Base-by-base conservation (phyloP, 2,329 filamentous ascomycete genomes). In the Ophiostoma ulmi region DNA sequence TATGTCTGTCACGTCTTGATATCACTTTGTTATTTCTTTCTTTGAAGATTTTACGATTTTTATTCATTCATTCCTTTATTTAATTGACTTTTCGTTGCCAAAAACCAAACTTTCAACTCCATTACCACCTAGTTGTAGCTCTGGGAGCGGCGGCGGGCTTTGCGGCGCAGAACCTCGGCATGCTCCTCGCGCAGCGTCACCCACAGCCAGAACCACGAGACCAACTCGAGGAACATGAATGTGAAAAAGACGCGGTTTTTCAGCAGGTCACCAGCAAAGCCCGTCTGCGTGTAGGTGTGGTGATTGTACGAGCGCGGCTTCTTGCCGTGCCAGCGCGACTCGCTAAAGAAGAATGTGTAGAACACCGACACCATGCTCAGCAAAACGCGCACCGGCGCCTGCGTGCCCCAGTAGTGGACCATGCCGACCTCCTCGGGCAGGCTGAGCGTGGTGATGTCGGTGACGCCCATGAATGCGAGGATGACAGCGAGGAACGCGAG, bases 161-260 rank as follows among this genome's bases (percentile, higher is more conserved):
- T 81, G 73, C 79, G 80, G 8, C 76, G 76, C 11, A 82, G 71
- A 2, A 86, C 76, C 26, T 78, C 80, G 5, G 76, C 74, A n/a
- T 81, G 77, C 81, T 93, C 90, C 76, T 93, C 90, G 69, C 87
- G 83, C 75, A 93, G 78, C 5, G 87, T 90, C 39, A 90, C 84
- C 84, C 88, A 92, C 35, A 87, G 88, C 93, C 93, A 97, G 79
- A 97, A 93, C 92, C 93, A 97, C 73, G 86, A 86, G 74, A 92
- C 83, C 78, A 92, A 87, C 82, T 97, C 94, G 77, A 97, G 77
- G 76, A 97, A 95, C 10, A 88, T 88, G 80, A 93, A 95, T 0
- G 91, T 89, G 78, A 97, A 96, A 58, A 97, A 87, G 58, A 97
- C 82, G 68, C 92, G 87, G 78, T 96, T 97, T 82, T 94, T 93